Evolutionary conservation across 106 monocot genomes (phyloP).

Genomic region (Gastrodia elata): DNA sequence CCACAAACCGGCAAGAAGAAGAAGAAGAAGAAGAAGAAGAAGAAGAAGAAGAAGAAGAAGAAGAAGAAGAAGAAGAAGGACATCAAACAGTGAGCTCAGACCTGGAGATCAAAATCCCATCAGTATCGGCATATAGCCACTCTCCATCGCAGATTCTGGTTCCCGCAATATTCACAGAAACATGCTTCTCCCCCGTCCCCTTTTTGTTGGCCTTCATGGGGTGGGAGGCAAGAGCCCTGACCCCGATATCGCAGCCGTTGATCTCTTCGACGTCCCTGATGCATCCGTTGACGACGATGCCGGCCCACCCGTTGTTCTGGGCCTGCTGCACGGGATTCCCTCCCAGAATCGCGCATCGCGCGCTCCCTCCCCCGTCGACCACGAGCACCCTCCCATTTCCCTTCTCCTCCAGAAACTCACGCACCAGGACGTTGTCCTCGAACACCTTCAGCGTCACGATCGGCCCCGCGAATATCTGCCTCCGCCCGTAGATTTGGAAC

Average conservation of each 20-base stretch:
- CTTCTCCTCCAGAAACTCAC: constrained; percentile 20
- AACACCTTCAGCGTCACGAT: constrained; percentile 25
- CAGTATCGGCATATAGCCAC: constrained; percentile 22
- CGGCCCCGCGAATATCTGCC: constrained; percentile 19
- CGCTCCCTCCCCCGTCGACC: constrained; percentile 21
- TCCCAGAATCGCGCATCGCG: constrained; percentile 21
- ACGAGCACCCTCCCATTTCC: constrained; percentile 25
- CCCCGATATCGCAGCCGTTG: constrained; percentile 24
- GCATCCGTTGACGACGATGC: constrained; percentile 22
- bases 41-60: background rate
- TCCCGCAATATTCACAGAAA: constrained; percentile 18
- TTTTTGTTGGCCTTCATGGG: constrained; percentile 27
- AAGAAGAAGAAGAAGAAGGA: background rate
- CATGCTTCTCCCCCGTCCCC: constrained; percentile 15
- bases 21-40: background rate
- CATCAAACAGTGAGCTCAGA: constrained; percentile 17
- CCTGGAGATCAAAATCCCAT: constrained; percentile 17
- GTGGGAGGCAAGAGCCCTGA: constrained; percentile 21
- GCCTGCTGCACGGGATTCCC: constrained; percentile 23
- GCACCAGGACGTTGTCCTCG: constrained; percentile 20
- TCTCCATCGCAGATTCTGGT: constrained; percentile 21
- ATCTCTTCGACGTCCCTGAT: constrained; percentile 27
- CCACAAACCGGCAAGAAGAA: background rate
- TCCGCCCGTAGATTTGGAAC: constrained; percentile 22
- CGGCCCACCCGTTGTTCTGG: constrained; percentile 27